A percentile compares a stretch with the other conserved stretches of the same genome.
Evolutionary conservation across 169 alveolate species (phyloP).

Genomic region (Plasmodium sp.): DNA sequence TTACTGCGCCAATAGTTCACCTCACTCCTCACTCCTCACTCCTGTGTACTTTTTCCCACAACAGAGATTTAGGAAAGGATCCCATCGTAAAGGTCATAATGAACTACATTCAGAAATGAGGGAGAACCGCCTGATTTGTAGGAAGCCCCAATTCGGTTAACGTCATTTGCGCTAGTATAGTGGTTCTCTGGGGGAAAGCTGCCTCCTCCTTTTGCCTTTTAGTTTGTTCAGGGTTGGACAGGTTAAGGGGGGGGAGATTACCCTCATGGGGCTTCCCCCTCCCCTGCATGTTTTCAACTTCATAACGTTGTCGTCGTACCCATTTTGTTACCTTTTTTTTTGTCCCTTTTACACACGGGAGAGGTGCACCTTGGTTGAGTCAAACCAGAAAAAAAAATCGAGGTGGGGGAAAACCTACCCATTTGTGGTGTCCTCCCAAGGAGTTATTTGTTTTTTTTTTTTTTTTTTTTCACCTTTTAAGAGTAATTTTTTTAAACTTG

Average conservation of each 20-base stretch:
- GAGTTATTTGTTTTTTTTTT: not conserved
- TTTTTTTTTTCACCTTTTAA: not conserved
- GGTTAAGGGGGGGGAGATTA: not conserved
- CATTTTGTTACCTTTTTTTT: not conserved
- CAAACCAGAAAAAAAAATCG: not conserved
- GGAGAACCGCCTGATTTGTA: not conserved
- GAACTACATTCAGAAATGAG: constrained; percentile 34
- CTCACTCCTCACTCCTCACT: not conserved
- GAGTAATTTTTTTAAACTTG: not conserved
- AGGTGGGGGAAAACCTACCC: not conserved
- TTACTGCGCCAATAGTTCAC: not conserved
- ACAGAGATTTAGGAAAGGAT: constrained; percentile 44
- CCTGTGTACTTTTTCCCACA: not conserved
- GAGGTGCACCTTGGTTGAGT: not conserved
- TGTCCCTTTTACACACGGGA: not conserved
- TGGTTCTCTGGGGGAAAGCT: not conserved
- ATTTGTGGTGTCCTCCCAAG: not conserved
- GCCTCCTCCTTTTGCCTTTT: not conserved
- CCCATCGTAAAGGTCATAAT: constrained; percentile 41
- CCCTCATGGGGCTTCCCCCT: not conserved
- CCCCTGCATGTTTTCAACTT: not conserved
- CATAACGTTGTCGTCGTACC: not conserved
- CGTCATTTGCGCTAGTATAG: not conserved
- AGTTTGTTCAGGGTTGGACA: not conserved
- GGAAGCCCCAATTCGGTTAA: not conserved